Base-by-base conservation (phyloP, 345 rosid species). In the Pugionium dolabratum region DNA sequence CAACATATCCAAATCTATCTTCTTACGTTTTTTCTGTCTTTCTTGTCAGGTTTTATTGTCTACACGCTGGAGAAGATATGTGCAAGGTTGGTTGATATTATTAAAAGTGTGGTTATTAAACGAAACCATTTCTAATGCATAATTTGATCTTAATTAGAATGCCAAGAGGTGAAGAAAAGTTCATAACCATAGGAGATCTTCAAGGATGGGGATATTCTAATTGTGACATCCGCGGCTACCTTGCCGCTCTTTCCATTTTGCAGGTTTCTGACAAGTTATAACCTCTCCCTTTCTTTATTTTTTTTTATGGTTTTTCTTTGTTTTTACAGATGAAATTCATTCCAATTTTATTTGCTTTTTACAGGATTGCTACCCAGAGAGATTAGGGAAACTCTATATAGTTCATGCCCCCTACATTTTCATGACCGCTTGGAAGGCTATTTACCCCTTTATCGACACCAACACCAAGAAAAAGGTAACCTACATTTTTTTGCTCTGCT, bases 391-490 rank as follows among this genome's bases (percentile, higher is more conserved):
- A 59, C 68, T 88, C 44, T 78, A 65, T 18, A 71, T 93, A 40
- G 82, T 90, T 53, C 87, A 93, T 67, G 83, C 76, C 2, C 98
- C 98, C 4, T 85, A 85, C 62, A 4, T 93, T 53, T 93, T 93
- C 73, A 81, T 88, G 98, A 78, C 96, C 1, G 98, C 86, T 18
- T 93, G 97, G 97, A 93, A 88, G 79, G 75, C 75, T 43, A 52
- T 90, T 56, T 90, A 79, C 78, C 97, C 97, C 0, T 90, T 90
- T 56, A 90, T 90, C 25, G 97, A 93, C 83, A 57, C 26, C 73
- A 86, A 83, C 61, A 93, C 97, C 53, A 93, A 87, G 76, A 82
- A 86, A 77, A 93, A 93, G 93, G 97, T 86, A 69, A 64, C n/a
- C 4, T 2, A 1, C 7, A 39, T 40, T 18, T 3, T 7, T 55